phyloP scores from a whole-genome alignment of 129 eudicot species.

The Apium graveolens region DNA sequence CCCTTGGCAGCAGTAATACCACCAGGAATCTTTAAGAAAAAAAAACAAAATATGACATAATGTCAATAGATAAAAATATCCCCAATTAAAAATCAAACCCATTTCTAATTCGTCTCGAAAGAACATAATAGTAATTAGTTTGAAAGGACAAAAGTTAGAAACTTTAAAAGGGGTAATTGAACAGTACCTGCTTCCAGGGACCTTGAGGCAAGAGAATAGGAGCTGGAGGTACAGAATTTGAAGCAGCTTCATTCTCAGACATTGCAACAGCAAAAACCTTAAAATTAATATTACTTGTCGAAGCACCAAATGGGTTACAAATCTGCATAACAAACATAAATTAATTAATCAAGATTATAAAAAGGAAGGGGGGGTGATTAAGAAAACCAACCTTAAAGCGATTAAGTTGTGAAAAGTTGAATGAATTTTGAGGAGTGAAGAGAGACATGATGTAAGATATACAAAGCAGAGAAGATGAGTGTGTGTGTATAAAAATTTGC shows the following conservation, averaged over 20 bases:
- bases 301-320: constrained; percentile 12
- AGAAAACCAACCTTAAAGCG: constrained; percentile 20
- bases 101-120: not conserved
- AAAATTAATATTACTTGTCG: constrained; percentile 15
- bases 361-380: not conserved
- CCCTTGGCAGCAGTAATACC: constrained; percentile 96
- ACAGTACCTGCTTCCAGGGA: constrained; percentile 71
- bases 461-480: not conserved
- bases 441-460: constrained; percentile 20
- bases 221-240: constrained; percentile 70
- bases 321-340: constrained; percentile 23
- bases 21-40: constrained; percentile 82
- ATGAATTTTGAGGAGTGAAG: constrained; percentile 8
- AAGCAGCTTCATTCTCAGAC: constrained; percentile 32
- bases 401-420: constrained; percentile 16
- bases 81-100: not conserved
- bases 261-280: constrained; percentile 36
- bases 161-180: not conserved
- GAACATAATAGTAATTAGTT: not conserved
- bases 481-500: not conserved
- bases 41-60: not conserved
- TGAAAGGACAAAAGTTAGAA: not conserved
- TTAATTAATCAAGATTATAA: not conserved
- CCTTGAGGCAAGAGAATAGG: constrained; percentile 88
- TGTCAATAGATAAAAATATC: not conserved